Evolutionary conservation across 192 early-diverging fungal species (phyloP), one percentile per base, ranked within the genome.

Genomic region (Mortierella antarctica): DNA sequence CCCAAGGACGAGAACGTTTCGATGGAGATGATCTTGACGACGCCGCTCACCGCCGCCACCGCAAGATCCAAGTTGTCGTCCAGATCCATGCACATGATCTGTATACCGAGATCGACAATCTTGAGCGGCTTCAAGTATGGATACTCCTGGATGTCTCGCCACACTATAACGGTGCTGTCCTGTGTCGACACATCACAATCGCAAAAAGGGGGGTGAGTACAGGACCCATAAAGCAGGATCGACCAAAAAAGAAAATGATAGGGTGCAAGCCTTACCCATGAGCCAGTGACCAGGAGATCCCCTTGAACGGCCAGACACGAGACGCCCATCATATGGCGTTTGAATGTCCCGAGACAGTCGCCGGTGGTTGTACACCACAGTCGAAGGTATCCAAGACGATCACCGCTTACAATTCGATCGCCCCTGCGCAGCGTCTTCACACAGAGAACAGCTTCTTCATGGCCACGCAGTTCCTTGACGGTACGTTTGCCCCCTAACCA

Each of bases 361-460:
- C 70, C 70, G 20, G 77, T 80, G 4, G 57, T n/a, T 6, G 77
- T 47, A 55, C 77, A 80, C 77, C 77, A 80, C 0, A 80, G 44
- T 23, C 39, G 66, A 6, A 80, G 50, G 49, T 50, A 62, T 6
- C 77, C 77, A 4, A 67, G 18, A 9, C 64, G 70, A 50, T 80
- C 77, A 8, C 77, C 77, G 13, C 58, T 80, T 14, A 80, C 70
- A 21, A 80, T 60, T 9, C 70, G 51, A 6, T 68, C 65, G 5
- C 21, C 9, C 15, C n/a, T 9, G 2, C 59, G 69, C 0, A 80
- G 65, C 0, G 21, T 18, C 21, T 72, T 80, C 46, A 80, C 55
- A 47, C 70, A 67, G 10, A 80, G 39, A 11, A 80, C 77, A 1
- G 70, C 69, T 7, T 63, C 65, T 2, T 65, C 41, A 53, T 80